Evolutionary conservation across 768 basidiomycete species (phyloP).

Genomic region (Daedaleopsis nitida): DNA sequence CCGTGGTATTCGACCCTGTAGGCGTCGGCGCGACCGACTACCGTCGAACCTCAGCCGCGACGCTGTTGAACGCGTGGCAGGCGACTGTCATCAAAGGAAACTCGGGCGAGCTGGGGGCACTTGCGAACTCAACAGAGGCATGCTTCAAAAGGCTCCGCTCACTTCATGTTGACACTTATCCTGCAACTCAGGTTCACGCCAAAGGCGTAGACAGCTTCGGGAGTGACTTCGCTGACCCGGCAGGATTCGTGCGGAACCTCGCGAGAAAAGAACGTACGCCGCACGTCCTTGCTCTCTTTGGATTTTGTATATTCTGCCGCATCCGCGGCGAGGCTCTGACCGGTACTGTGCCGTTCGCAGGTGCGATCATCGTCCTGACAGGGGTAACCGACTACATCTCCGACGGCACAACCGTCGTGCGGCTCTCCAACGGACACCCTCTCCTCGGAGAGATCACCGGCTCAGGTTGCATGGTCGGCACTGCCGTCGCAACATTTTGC

Average conservation of each 20-base stretch:
- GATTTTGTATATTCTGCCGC: background rate
- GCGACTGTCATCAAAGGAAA: slow-evolving; percentile 94
- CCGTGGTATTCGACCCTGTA: slow-evolving; percentile 89
- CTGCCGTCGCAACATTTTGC: slow-evolving; percentile 78
- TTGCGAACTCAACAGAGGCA: slow-evolving; percentile 79
- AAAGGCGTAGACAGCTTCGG: slow-evolving; percentile 90
- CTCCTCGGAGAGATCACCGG: slow-evolving; percentile 84
- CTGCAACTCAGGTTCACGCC: slow-evolving; percentile 55
- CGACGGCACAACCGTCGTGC: slow-evolving; percentile 72
- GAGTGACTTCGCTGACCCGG: slow-evolving; percentile 74
- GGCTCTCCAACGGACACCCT: slow-evolving; percentile 71
- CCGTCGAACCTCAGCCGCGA: slow-evolving; percentile 64
- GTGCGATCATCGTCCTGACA: slow-evolving; percentile 79
- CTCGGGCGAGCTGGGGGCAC: slow-evolving; percentile 81
- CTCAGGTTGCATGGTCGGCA: slow-evolving; percentile 84
- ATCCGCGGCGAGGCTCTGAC: background rate
- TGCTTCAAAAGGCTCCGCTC: background rate
- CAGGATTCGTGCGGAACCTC: slow-evolving; percentile 63
- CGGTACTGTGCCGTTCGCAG: slow-evolving; percentile 37
- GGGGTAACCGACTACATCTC: slow-evolving; percentile 83
- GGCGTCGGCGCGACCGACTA: slow-evolving; percentile 83
- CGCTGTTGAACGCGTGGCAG: slow-evolving; percentile 77
- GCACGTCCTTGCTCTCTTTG: background rate
- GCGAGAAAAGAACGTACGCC: slow-evolving; percentile 74
- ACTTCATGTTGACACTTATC: background rate